phyloP scores from a whole-genome alignment of 2,329 filamentous ascomycete species.

The Aspergillus oerlinghausenensis region DNA sequence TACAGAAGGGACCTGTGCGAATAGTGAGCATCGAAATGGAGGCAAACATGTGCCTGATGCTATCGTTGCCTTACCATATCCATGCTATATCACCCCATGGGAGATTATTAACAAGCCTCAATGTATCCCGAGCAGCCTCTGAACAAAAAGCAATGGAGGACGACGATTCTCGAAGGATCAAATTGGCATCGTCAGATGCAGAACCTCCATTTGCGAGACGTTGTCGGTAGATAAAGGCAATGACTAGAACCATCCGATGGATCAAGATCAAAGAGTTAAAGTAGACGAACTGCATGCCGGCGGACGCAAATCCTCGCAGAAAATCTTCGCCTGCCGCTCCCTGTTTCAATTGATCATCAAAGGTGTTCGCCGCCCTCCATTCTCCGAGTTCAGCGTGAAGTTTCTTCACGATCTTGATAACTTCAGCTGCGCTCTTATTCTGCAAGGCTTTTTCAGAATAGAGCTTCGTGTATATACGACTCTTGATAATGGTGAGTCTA shows the following conservation, averaged over 20 bases:
- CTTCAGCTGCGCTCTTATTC: slow-evolving; percentile 71
- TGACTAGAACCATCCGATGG: slow-evolving; percentile 90
- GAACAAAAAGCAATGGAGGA: slow-evolving; percentile 84
- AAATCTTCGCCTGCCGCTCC: slow-evolving; percentile 85
- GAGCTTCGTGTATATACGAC: slow-evolving; percentile 80
- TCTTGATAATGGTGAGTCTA: slow-evolving; percentile 81
- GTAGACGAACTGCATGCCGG: slow-evolving; percentile 88
- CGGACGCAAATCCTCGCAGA: slow-evolving; percentile 80
- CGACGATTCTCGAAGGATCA: slow-evolving; percentile 81
- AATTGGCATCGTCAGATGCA: slow-evolving; percentile 40
- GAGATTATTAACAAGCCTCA: slow-evolving; percentile 86
- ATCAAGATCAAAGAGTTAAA: slow-evolving; percentile 96
- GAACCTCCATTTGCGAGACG: slow-evolving; percentile 63
- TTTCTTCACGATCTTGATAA: slow-evolving; percentile 86
- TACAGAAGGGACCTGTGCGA: slow-evolving; percentile 71
- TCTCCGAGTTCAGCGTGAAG: slow-evolving; percentile 78
- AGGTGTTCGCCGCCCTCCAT: slow-evolving; percentile 86
- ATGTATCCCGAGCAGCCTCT: slow-evolving; percentile 81
- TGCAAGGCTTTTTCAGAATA: slow-evolving; percentile 86
- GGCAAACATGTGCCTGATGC: background rate
- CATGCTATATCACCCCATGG: slow-evolving; percentile 89
- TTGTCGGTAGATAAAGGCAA: slow-evolving; percentile 85
- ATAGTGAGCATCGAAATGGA: background rate
- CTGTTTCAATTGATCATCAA: slow-evolving; percentile 82
- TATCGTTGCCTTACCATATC: slow-evolving; percentile 66